phyloP scores from a whole-genome alignment of 345 rosid genomes.

The Dipteronia dyeriana region DNA sequence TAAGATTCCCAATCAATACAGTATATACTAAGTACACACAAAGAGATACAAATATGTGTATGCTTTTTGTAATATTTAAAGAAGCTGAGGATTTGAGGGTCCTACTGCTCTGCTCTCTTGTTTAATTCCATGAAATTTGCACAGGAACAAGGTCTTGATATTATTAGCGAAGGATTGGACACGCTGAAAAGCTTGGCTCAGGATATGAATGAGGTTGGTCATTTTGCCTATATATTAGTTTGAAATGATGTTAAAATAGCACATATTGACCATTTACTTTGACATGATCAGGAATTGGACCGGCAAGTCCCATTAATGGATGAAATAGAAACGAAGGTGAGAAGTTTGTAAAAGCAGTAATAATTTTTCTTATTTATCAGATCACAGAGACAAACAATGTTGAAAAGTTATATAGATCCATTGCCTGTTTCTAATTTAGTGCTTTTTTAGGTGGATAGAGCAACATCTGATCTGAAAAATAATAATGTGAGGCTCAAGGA shows the following conservation, averaged over 20 bases:
- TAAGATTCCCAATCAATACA: constrained; percentile 28
- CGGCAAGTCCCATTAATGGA: constrained; percentile 80
- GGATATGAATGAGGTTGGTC: constrained; percentile 78
- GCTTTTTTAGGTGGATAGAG: constrained; percentile 65
- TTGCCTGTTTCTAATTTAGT: constrained; percentile 9
- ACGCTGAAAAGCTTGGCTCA: constrained; percentile 51
- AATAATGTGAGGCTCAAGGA: constrained; percentile 79
- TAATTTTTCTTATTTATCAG: not conserved
- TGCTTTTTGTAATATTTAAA: not conserved
- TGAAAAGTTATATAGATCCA: not conserved
- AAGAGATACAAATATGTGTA: not conserved
- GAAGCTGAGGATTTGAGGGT: not conserved
- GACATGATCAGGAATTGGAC: constrained; percentile 62
- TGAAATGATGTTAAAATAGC: constrained; percentile 9
- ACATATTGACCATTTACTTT: constrained; percentile 11
- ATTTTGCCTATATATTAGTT: constrained; percentile 5
- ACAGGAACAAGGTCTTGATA: constrained; percentile 67
- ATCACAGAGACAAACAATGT: not conserved
- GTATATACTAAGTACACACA: not conserved
- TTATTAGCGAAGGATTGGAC: constrained; percentile 50
- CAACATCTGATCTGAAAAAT: constrained; percentile 64
- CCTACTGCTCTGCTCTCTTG: not conserved
- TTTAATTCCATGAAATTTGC: constrained; percentile 10
- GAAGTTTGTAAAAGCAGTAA: constrained; percentile 12
- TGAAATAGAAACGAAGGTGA: constrained; percentile 82